A percentile compares a stretch with the other conserved stretches of the same genome.
These are phyloP conservation scores for Fibroporia radiculosa DNA, from an alignment of 768 basidiomycete species.

Conservation along the genomic window DNA sequence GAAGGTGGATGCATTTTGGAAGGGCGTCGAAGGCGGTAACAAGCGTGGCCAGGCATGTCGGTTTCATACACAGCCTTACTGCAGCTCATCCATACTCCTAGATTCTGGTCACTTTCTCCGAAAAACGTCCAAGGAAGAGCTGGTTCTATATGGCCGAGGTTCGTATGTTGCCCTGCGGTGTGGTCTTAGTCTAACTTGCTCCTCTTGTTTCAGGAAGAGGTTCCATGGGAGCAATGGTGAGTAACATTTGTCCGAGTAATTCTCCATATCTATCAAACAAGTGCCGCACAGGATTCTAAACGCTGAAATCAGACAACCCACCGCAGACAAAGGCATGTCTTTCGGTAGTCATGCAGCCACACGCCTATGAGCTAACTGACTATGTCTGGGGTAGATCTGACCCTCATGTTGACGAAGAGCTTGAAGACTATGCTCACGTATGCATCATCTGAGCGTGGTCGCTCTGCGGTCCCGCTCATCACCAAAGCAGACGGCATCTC, in stretches of 20 bases:
- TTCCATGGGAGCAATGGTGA: slow-evolving; percentile 85
- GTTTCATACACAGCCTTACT: neutral
- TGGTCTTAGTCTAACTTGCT: too few relatives aligned
- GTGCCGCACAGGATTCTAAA: slow-evolving; percentile 67
- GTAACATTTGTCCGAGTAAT: slow-evolving; percentile 5
- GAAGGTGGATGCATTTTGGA: slow-evolving; percentile 77
- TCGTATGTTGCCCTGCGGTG: too few relatives aligned
- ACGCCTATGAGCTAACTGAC: neutral
- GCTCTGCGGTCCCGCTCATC: slow-evolving; percentile 69
- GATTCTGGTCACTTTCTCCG: slow-evolving; percentile 72
- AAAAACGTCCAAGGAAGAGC: slow-evolving; percentile 67
- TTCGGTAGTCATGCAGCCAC: neutral
- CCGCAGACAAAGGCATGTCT: slow-evolving; percentile 46
- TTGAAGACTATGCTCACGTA: slow-evolving; percentile 67
- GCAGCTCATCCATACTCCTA: slow-evolving; percentile 16
- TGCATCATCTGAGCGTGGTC: slow-evolving; percentile 72
- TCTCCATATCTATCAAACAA: too few relatives aligned
- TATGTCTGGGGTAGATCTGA: slow-evolving; percentile 34
- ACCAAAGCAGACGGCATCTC: slow-evolving; percentile 66
- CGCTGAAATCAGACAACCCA: slow-evolving; percentile 70
- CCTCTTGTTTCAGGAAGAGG: slow-evolving; percentile 50
- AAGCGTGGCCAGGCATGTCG: slow-evolving; percentile 62
- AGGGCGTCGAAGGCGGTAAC: slow-evolving; percentile 56
- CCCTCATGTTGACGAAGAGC: slow-evolving; percentile 54
- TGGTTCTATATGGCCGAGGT: slow-evolving; percentile 49